Base-by-base conservation (phyloP, 306 rosid species). In the Mimosa pudica region DNA sequence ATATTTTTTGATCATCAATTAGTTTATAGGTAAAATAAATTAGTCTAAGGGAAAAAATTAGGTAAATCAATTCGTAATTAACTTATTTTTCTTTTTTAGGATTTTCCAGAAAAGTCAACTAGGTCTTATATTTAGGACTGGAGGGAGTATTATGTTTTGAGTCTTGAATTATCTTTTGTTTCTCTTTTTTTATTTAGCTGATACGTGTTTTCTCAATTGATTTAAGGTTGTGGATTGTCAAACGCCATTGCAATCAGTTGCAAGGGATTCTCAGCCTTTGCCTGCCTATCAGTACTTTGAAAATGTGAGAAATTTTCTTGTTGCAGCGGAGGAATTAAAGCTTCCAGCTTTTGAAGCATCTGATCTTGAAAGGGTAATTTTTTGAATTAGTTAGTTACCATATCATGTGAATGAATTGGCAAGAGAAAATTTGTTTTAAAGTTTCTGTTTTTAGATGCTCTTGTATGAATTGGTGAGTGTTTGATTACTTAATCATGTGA, bases 241-340 rank as follows among this genome's bases (percentile, higher is more conserved):
- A 78, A 77, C 84, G 9, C 85, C 86, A 79, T 75, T 85, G 52
- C 91, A 87, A 76, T 45, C 90, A 33, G 51, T 89, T 47, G 36
- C 80, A 36, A 55, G 94, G 89, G 98, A 95, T 77, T 88, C 82
- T 13, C 98, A 92, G 79, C 89, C 98, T 49, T 79, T 95, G 80
- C 97, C 98, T 17, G 98, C 98, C 30, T 95, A 90, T 83, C 98
- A 95, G 84, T 93, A 95, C 82, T 95, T 95, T 61, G 98, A 92
- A 84, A 95, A 95, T 81, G 93, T 94, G 12, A 87, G 98, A 16
- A 95, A 95, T 72, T 95, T 95, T 86, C 83, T 95, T 58, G 90
- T 84, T 38, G 97, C 96, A 11, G 88, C 85, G 0, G 89, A 86
- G 75, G 89, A 91, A 77, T 84, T 95, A 73, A 91, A 89, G 88